Evolutionary conservation across 1,284 basidiomycete genomes (phyloP), one percentile per base, ranked within the genome.

Genomic region (Macrocybe sp.): DNA sequence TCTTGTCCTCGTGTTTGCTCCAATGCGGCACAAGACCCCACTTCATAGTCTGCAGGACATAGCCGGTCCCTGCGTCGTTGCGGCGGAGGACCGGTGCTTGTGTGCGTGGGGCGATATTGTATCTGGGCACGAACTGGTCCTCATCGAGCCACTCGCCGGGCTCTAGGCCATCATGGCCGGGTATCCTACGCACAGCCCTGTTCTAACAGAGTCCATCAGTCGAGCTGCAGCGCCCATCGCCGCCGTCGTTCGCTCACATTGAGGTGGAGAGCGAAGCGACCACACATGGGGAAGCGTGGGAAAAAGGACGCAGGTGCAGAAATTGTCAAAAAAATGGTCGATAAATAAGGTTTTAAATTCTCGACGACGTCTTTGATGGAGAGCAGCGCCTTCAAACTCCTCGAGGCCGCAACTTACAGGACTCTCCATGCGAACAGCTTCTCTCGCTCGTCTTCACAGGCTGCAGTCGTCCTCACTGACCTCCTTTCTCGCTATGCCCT

Each of bases 11-110:
- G 37, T 84, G 77, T 60, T 92, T 92, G 58, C 79, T 83, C 79
- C 86, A 95, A 59, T 90, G 84, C 0, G 91, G 91, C 1, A 93
- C 78, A 2, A 97, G 73, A 1, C 94, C 94, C 94, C 94, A 97
- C 60, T 85, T 85, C 92, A 92, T 91, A 4, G 83, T 79, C 31
- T 87, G 83, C 54, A 88, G 59, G 8, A 81, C 61, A 28, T 78
- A 46, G 11, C 51, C 45, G 29, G 37, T 44, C 31, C 48, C 48
- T 7, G 54, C 10, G 37, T 62, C 58, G 29, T 64, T 63, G 16
- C 74, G 73, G 22, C 80, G 75, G 30, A 89, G 66, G 29, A 89
- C 83, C 30, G 85, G 84, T 0, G 79, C 81, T 35, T 79, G 72
- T 0, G 83, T 76, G 37, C 79, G 81, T 1, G 88, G 87, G 2